Percentiles rank a stretch among this genome's conserved stretches.
Evolutionary conservation across 257 asterid species (phyloP).

Genomic region (Ilex asprella): DNA sequence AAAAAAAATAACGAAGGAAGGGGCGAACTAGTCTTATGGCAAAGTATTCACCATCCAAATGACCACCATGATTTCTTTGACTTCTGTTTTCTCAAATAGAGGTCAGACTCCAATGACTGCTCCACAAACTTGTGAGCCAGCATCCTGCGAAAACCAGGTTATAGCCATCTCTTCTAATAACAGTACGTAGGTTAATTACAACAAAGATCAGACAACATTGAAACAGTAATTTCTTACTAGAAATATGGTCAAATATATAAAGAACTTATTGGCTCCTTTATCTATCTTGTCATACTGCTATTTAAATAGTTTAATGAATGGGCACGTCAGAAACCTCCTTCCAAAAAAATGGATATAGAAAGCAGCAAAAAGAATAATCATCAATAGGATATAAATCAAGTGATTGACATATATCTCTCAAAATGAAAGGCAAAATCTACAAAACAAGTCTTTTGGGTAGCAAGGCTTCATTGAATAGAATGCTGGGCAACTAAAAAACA

Average conservation of each 20-base stretch:
- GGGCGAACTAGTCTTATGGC: neutral
- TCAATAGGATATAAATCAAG: no score
- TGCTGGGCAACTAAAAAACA: no score
- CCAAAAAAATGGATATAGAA: no score
- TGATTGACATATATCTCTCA: no score
- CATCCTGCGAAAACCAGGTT: slow-evolving; percentile 57
- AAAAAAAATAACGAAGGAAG: no score
- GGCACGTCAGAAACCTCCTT: no score
- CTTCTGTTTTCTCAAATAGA: slow-evolving; percentile 42
- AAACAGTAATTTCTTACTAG: neutral
- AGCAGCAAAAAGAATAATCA: no score
- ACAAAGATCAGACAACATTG: neutral
- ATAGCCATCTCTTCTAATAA: slow-evolving; percentile 8
- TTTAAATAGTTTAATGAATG: no score
- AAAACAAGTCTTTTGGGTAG: no score
- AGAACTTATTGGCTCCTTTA: neutral
- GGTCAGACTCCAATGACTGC: slow-evolving; percentile 61
- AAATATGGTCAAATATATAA: neutral
- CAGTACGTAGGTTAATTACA: neutral
- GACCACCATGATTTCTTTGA: slow-evolving; percentile 87
- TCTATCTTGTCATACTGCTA: no score
- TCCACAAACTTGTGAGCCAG: slow-evolving; percentile 93
- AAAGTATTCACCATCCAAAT: slow-evolving; percentile 69
- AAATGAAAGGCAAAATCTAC: no score
- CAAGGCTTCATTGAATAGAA: no score